These are phyloP conservation scores for Lactarius deliciosus DNA, from an alignment of 768 basidiomycete species.

Conservation along the genomic window DNA sequence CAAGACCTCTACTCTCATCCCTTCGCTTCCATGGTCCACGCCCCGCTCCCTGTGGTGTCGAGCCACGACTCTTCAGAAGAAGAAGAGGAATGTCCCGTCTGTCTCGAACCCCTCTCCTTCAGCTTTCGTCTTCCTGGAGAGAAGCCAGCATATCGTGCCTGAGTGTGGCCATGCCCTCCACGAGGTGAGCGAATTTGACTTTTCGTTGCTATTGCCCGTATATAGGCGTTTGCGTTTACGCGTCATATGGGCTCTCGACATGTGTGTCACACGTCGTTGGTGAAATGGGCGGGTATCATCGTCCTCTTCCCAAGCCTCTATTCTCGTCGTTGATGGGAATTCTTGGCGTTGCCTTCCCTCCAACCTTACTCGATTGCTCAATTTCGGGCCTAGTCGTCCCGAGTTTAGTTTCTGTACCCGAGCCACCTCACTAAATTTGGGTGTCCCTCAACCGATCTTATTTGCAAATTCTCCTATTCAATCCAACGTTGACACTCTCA, in stretches of 20 bases:
- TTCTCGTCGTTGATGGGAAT: background rate
- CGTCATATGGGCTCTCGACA: constrained; percentile 6
- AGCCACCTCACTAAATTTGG: constrained; percentile 1
- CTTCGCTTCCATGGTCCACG: constrained; percentile 59
- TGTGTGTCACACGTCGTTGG: background rate
- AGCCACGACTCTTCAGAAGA: constrained; percentile 62
- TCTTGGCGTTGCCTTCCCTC: background rate
- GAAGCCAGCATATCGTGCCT: constrained; percentile 95
- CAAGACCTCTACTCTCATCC: constrained; percentile 42
- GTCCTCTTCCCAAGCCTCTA: background rate
- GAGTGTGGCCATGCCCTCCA: constrained; percentile 99
- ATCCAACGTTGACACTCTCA: constrained; percentile 2
- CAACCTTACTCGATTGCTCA: background rate
- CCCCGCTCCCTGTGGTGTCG: constrained; percentile 73
- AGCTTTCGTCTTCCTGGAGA: constrained; percentile 93
- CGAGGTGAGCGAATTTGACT: constrained; percentile 51
- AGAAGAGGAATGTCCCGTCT: constrained; percentile 94
- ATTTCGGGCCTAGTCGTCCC: background rate
- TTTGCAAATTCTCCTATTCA: background rate
- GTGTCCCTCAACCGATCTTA: background rate
- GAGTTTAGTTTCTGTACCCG: background rate
- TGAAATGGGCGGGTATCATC: background rate
- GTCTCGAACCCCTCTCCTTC: constrained; percentile 91
- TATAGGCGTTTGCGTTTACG: constrained; percentile 15
- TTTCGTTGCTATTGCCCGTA: background rate